Base-by-base conservation (phyloP, 257 asterid species). In the Fraxinus pennsylvanica region DNA sequence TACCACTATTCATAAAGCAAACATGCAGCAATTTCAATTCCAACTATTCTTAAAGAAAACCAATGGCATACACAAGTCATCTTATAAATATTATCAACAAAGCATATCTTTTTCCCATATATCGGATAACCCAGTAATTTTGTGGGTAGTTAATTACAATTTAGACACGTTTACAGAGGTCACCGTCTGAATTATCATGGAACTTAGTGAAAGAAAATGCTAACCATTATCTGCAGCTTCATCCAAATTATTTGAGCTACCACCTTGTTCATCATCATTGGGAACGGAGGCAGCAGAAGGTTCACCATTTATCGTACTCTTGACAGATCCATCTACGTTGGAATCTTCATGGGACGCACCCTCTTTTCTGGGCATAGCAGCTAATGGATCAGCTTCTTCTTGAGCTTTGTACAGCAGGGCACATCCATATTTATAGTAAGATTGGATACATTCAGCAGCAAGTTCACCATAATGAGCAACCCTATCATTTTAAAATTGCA, bases 371-470 rank as follows among this genome's bases (percentile, higher is more conserved):
- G 98, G 97, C 86, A 96, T 83, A 76, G 93, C 77, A 65, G 63
- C 98, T 80, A 96, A 83, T 67, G 98, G 99, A 84, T 96, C 98
- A 65, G 98, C 87, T 86, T 96, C 99, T 30, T 84, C 90, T 77
- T 84, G 99, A 68, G 99, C 96, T 89, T 96, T 96, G 85, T 81
- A 86, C 61, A 96, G 87, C 76, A 91, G 83, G 13, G 91, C 92
- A 39, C 86, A 73, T 63, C 94, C 96, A 84, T 91, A 96, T 82
- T 92, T 91, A 84, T 91, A 93, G 87, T 96, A 93, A 29, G 99
- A 88, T 78, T 82, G 75, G 79, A 88, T 88, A 81, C 99, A 96
- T 75, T 92, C 94, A 33, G 96, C 96, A 80, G 97, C 89, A 75
- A 96, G 98, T 80, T 96, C 99, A 67, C 99, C 98, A 71, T 86